A percentile compares a stretch with the other conserved stretches of the same genome.
These are phyloP conservation scores for Magnaporthiopsis poae DNA, from an alignment of 2,329 filamentous ascomycete genomes.

Conservation along the genomic window DNA sequence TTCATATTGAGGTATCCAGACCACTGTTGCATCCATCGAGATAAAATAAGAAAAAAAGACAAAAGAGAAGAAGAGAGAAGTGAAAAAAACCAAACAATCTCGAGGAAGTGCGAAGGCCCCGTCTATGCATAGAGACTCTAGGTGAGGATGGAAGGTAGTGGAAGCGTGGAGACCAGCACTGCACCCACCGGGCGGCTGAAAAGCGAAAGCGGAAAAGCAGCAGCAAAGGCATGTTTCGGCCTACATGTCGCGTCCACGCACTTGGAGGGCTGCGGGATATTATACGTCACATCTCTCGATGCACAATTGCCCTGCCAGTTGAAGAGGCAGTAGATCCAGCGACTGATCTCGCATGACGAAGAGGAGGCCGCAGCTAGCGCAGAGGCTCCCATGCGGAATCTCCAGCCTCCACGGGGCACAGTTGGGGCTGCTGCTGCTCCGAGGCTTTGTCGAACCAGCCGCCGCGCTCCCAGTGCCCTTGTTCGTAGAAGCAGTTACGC, in stretches of 20 bases:
- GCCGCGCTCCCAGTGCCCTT: conserved; percentile 72
- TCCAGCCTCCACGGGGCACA: neutral
- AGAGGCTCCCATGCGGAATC: neutral
- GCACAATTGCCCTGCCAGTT: neutral
- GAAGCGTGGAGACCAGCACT: neutral
- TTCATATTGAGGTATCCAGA: neutral
- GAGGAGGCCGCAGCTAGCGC: neutral
- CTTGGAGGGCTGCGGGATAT: too few relatives aligned
- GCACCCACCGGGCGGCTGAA: too few relatives aligned
- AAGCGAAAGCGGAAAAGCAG: neutral
- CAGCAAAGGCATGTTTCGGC: neutral
- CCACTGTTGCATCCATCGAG: neutral
- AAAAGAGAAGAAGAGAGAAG: too few relatives aligned
- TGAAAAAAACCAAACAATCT: neutral
- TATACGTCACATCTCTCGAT: neutral
- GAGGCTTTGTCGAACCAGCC: conserved; percentile 57
- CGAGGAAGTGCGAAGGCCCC: neutral
- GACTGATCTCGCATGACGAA: neutral
- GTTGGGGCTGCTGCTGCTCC: conserved; percentile 1
- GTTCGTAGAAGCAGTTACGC: conserved; percentile 53
- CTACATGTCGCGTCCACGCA: neutral
- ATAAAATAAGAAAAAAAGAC: too few relatives aligned
- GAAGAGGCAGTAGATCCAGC: neutral
- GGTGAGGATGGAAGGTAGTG: neutral
- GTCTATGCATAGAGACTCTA: neutral